Evolutionary conservation across 805 yeast species (phyloP).

Genomic region (Nakazawaea ernobii): DNA sequence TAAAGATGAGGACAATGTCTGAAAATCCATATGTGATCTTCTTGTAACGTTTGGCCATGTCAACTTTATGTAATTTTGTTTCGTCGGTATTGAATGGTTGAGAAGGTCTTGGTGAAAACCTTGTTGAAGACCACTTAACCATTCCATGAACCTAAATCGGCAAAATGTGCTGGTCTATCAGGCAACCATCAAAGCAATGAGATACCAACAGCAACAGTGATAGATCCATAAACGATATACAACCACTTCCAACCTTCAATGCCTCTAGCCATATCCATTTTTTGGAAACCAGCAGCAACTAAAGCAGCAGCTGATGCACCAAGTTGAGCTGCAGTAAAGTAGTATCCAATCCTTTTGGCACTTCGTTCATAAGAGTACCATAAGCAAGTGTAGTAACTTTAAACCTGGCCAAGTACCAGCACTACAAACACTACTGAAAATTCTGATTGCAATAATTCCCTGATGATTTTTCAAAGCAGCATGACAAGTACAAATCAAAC

Average conservation of each 20-base stretch:
- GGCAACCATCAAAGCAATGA: conserved; percentile 80
- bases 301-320: conserved; percentile 84
- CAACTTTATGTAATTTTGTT: conserved; percentile 48
- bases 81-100: conserved; percentile 53
- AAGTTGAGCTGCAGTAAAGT: conserved; percentile 89
- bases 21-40: conserved; percentile 49
- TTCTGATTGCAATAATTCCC: conserved; percentile 67
- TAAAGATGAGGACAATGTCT: conserved; percentile 49
- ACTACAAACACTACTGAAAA: conserved; percentile 69
- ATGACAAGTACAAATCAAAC: conserved; percentile 72
- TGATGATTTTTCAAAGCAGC: conserved; percentile 47
- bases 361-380: conserved; percentile 82
- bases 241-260: conserved; percentile 84
- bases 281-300: conserved; percentile 84
- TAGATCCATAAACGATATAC: conserved; percentile 68
- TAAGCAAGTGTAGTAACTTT: conserved; percentile 73
- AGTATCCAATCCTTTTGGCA: conserved; percentile 78
- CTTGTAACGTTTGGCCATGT: conserved; percentile 49
- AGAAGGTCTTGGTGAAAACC: conserved; percentile 10
- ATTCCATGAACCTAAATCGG: neutral
- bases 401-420: conserved; percentile 93
- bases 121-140: conserved; percentile 15
- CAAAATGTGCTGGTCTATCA: conserved; percentile 52
- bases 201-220: conserved; percentile 64
- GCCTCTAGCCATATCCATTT: conserved; percentile 68